Evolutionary conservation across 2,329 filamentous ascomycete genomes (phyloP), one percentile per base, ranked within the genome.

Genomic region (Cytospora chrysosperma): DNA sequence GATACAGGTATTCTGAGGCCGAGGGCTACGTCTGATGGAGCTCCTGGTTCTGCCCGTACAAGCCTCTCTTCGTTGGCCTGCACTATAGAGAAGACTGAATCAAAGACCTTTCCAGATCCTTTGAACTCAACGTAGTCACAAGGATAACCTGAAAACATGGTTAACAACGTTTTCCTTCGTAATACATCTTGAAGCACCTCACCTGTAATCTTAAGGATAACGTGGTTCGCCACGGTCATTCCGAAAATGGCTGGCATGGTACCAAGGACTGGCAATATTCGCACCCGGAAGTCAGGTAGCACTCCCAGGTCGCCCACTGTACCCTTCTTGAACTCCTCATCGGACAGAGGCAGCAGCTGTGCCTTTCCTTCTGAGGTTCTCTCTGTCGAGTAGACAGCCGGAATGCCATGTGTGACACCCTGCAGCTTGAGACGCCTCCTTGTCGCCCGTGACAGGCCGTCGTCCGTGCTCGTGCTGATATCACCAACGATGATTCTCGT

Each of bases 221-320:
- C 87, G 73, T 98, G 92, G 76, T 98, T 99, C 4, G 95, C 95
- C 10, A 91, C 86, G 0, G 90, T 91, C 62, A 97, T 90, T 10
- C 95, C 95, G 74, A 99, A 99, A 0, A 98, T 89, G 2, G 95
- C 94, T 0, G 95, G 95, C 93, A 99, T 97, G 0, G 95, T 99
- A 0, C 95, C 95, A 3, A 99, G 79, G 0, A 99, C 95, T 0
- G 95, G 95, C 10, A 99, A 77, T 63, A 99, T 99, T n/a, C 95
- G 85, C 12, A 97, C 92, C 27, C 95, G 85, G 75, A 99, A 99
- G 73, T 97, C 93, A 1, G 93, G 91, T 57, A 99, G 83, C 0
- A 96, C 91, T 51, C 93, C 91, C 0, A 98, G 82, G 68, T 97
- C 93, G 28, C 90, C 89, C 0, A 98, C 92, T 21, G 87, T 82